phyloP scores from a whole-genome alignment of 2,329 filamentous ascomycete species.

The Fusarium pseudocircinatum region DNA sequence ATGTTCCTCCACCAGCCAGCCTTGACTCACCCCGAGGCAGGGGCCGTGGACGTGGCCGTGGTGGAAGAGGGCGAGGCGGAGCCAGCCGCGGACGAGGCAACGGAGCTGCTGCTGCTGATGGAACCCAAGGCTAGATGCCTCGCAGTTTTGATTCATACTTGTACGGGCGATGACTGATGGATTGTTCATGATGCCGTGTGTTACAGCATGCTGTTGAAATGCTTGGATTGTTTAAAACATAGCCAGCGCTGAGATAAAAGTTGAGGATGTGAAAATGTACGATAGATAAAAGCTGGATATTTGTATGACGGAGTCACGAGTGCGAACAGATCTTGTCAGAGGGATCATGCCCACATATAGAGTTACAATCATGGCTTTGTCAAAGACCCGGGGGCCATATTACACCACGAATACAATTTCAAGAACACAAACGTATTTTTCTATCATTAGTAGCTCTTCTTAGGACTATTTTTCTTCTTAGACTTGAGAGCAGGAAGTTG shows the following conservation, averaged over 20 bases:
- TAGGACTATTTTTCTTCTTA: constrained; percentile 54
- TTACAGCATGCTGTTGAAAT: constrained; percentile 8
- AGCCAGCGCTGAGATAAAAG: constrained; percentile 4
- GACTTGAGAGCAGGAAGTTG: constrained; percentile 72
- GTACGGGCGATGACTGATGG: neutral
- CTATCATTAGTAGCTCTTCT: constrained; percentile 33
- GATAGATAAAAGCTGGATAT: constrained; percentile 36
- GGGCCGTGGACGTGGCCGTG: constrained; percentile 53
- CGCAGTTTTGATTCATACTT: neutral
- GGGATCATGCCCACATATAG: neutral
- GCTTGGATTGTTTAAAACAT: constrained; percentile 5
- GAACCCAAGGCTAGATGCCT: constrained; percentile 35
- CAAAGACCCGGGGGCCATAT: constrained; percentile 31
- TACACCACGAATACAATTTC: constrained; percentile 16
- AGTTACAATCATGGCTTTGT: neutral
- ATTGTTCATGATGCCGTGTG: constrained; percentile 4
- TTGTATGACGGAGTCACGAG: constrained; percentile 40
- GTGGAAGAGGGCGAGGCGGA: constrained; percentile 52
- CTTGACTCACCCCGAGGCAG: constrained; percentile 59
- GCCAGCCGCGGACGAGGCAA: constrained; percentile 48
- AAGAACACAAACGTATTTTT: neutral
- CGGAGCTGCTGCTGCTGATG: constrained; percentile 28
- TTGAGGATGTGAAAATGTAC: constrained; percentile 29
- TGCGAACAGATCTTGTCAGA: constrained; percentile 14
- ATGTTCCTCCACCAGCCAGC: constrained; percentile 68